These are phyloP conservation scores for Geranium incanum DNA, from an alignment of 441 rosid species.

Conservation along the genomic window DNA sequence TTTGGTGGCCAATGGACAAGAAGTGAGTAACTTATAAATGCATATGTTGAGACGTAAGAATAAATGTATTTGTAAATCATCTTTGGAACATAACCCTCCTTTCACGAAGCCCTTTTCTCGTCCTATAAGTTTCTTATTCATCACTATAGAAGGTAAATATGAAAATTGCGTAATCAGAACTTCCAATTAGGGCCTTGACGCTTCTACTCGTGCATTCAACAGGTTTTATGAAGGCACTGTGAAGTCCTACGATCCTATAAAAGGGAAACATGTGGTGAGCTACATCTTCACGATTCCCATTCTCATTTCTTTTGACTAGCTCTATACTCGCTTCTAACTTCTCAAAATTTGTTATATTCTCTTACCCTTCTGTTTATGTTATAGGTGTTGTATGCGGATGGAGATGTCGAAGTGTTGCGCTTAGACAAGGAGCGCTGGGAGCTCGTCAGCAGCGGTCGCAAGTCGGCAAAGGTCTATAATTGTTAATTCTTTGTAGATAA, in stretches of 20 bases:
- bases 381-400: constrained; percentile 88
- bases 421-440: constrained; percentile 95
- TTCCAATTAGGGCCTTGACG: constrained; percentile 12
- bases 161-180: background rate
- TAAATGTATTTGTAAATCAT: background rate
- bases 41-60: background rate
- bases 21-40: constrained; percentile 42
- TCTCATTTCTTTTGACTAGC: background rate
- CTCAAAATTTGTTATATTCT: background rate
- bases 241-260: constrained; percentile 86
- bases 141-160: background rate
- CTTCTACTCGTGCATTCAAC: constrained; percentile 27
- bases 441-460: constrained; percentile 53
- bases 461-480: constrained; percentile 55
- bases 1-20: constrained; percentile 99
- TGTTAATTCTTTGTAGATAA: constrained; percentile 17
- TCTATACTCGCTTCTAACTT: constrained; percentile 9
- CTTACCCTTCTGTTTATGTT: constrained; percentile 18
- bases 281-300: constrained; percentile 16
- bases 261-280: constrained; percentile 87
- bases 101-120: background rate
- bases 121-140: background rate
- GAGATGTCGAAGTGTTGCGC: constrained; percentile 89
- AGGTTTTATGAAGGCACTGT: constrained; percentile 96
- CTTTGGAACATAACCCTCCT: background rate